Conservation (phyloP, 495 filamentous ascomycete species). For the Trichoderma virens region DNA sequence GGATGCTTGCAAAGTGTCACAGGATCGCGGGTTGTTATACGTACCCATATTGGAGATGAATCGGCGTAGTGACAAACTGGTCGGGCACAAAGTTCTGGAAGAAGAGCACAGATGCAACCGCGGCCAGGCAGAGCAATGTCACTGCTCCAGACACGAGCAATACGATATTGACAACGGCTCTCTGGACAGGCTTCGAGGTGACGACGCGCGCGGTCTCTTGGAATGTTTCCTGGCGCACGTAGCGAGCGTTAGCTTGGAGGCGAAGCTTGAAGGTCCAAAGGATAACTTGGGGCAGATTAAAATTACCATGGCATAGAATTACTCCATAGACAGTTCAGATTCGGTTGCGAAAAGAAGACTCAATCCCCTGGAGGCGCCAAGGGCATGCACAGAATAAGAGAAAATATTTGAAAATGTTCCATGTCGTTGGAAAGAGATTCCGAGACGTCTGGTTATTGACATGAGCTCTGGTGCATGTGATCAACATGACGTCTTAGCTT, state of each 20-base stretch:
- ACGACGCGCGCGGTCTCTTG: conserved; percentile 40
- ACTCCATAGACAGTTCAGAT: not conserved
- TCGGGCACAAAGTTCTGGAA: conserved; percentile 79
- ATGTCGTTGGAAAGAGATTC: no score
- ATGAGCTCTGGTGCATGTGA: conserved; percentile 12
- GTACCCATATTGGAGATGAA: conserved; percentile 79
- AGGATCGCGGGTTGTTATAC: conserved; percentile 13
- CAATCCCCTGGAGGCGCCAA: not conserved
- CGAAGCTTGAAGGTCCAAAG: not conserved
- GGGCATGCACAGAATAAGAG: no score
- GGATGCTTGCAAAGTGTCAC: not conserved
- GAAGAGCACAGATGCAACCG: conserved; percentile 64
- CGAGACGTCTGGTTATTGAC: not conserved
- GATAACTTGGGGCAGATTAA: not conserved
- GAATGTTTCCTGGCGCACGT: conserved; percentile 9
- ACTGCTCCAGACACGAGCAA: conserved; percentile 52
- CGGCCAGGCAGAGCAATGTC: conserved; percentile 54
- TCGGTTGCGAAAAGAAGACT: not conserved
- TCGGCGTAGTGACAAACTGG: conserved; percentile 49
- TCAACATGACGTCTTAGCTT: conserved; percentile 11
- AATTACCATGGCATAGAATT: not conserved
- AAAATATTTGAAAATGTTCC: no score
- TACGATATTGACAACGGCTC: conserved; percentile 63
- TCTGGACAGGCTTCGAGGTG: conserved; percentile 58
- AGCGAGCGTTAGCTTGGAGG: not conserved